These are phyloP conservation scores for Ascoidea rubescens DNA, from an alignment of 805 yeast genomes.

Conservation along the genomic window DNA sequence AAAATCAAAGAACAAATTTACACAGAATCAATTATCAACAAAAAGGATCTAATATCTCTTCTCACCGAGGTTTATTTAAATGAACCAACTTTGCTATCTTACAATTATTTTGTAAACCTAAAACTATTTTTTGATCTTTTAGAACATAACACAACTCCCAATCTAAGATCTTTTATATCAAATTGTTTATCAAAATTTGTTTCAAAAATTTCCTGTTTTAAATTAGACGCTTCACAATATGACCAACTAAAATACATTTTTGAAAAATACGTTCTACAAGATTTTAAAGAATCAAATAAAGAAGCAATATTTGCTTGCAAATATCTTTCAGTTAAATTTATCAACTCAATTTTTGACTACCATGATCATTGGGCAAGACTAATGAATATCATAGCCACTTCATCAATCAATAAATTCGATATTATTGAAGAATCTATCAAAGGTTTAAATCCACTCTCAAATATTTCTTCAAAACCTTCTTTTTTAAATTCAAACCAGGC, in stretches of 20 bases:
- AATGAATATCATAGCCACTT: slow-evolving; percentile 52
- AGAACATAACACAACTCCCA: slow-evolving; percentile 39
- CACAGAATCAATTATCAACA: slow-evolving; percentile 21
- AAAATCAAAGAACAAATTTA: slow-evolving; percentile 16
- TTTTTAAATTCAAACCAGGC: too few species aligned
- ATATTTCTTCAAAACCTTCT: too few species aligned
- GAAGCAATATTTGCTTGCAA: slow-evolving; percentile 35
- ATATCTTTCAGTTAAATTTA: slow-evolving; percentile 49
- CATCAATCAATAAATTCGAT: slow-evolving; percentile 46
- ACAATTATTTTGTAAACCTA: slow-evolving; percentile 34
- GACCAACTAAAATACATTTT: slow-evolving; percentile 3
- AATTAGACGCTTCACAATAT: not conserved
- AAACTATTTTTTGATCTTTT: slow-evolving; percentile 62
- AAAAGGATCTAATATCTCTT: slow-evolving; percentile 65
- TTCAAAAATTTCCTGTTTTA: slow-evolving; percentile 24
- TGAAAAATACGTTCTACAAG: slow-evolving; percentile 1
- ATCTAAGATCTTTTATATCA: slow-evolving; percentile 54
- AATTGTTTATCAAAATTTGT: slow-evolving; percentile 53
- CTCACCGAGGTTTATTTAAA: slow-evolving; percentile 40
- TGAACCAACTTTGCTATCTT: slow-evolving; percentile 21
- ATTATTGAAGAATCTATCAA: slow-evolving; percentile 65
- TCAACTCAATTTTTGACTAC: slow-evolving; percentile 53
- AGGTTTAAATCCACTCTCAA: slow-evolving; percentile 62
- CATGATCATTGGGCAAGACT: slow-evolving; percentile 52
- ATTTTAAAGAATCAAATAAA: slow-evolving; percentile 18